Base-by-base conservation (phyloP, 1,139 yeast species). In the Saccharomycopsis phalli region DNA sequence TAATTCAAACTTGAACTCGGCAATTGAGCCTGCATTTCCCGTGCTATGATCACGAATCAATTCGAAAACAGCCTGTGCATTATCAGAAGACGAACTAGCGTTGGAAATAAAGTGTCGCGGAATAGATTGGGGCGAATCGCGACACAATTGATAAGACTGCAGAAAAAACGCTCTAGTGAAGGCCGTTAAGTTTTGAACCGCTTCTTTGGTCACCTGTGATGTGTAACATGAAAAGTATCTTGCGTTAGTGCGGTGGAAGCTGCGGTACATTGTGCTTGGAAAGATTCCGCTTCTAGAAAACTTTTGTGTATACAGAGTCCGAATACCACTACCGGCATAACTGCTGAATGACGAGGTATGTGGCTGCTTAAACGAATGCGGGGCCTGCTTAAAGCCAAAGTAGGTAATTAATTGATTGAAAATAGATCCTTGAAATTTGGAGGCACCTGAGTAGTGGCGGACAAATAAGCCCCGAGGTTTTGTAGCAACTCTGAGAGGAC, bases 191-290 rank as follows among this genome's bases (percentile, higher is more conserved):
- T 57, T 59, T 18, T 52, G 51, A 4, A 55, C 59, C 8, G 59
- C 59, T 40, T 58, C 60, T 4, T 52, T 47, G 3, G 61, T 47
- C 8, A 50, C 40, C 14, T 46, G 47, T 4, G 49, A 47, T 3
- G 58, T 55, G 36, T 50, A 55, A 2, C 59, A 56, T 3, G 61
- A 56, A 40, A 51, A 58, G 53, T 54, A 51, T 42, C 62, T 47
- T 2, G 55, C 48, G 31, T 54, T 54, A 28, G 56, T 56, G 17
- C 47, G 46, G 3, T 49, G 42, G 36, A 58, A 59, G 37, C 54
- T 48, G 11, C 49, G 42, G 38, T 56, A 58, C 40, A 58, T 43
- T 1, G 53, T 47, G 8, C 47, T 41, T n/a, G 59, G 53, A 19
- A 46, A 48, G n/a, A 36, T 22, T 8, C 53, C 50, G 17, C 10